Evolutionary conservation across 495 filamentous ascomycete genomes (phyloP), one percentile per base, ranked within the genome.

Genomic region (Corynascus novoguineensis): DNA sequence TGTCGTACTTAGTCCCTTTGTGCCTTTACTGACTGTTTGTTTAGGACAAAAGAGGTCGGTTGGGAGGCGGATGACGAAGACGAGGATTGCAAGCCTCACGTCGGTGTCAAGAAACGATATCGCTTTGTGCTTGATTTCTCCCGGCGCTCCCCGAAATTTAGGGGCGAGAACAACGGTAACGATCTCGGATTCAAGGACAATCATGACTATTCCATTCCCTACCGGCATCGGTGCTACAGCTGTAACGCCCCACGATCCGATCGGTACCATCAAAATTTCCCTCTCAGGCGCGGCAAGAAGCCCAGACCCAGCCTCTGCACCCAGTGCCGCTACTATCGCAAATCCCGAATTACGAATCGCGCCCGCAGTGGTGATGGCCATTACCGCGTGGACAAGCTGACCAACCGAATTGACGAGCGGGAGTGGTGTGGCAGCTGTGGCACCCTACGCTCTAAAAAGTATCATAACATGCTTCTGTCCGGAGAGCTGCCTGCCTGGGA

Each of bases 241-340:
- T 74, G 71, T 57, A 66, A 64, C 34, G 58, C 51, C 14, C 59
- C 64, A 17, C 70, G 68, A 0, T 47, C 53, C 22, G 58, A 53
- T 19, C 31, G 14, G 1, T 71, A 68, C 40, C 64, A 69, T 22
- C 11, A 58, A 0, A 56, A 65, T 8, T 37, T 70, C 42, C 68
- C 66, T 4, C 10, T 29, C 3, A 31, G 14, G 24, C 1, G 0
- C 6, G 45, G 34, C 34, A 19, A 19, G n/a, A 5, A 2, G 0
- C 22, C 34, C 8, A 58, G 68, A 3, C 60, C 60, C 21, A 68
- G 51, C 29, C 67, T 68, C 42, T 73, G 69, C 53, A 45, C 58
- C 28, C 56, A 57, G 10, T 68, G 69, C 40, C 58, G 58, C 28
- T n/a, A 14, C 27, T 24, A 44, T 14, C 46, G 47, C 15, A 46